Evolutionary conservation across 352 stramenopile species (phyloP), one percentile per base, ranked within the genome.

Genomic region (Globisporangium perplexum): DNA sequence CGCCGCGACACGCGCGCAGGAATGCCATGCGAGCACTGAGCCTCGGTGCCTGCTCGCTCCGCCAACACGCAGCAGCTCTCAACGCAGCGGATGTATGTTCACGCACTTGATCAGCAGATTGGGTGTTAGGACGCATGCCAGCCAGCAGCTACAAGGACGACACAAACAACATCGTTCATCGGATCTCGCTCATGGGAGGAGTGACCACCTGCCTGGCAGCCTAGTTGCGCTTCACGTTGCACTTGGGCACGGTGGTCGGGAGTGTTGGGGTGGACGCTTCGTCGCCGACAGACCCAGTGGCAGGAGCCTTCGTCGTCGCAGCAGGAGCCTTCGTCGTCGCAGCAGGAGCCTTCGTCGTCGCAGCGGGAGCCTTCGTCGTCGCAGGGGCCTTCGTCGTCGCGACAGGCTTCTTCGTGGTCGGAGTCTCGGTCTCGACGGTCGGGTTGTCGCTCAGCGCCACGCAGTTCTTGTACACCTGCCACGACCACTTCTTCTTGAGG

Each of bases 401-500:
- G 2, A 26, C 38, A 11, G 50, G 30, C 44, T 58, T 50, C 4
- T 42, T 47, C 6, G 42, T 38, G 8, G 52, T n/a, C n/a, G n/a
- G n/a, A n/a, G n/a, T 22, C 24, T 49, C 44, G 44, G 20, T 24
- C 14, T 24, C 44, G 14, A 49, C 44, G 79, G 1, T 68, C 2
- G n/a, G 12, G 18, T 55, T 23, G 2, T 28, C 49, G 6, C 1
- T 24, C 53, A 1, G n/a, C 28, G 28, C 47, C 22, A 59, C 62
- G 30, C 73, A 81, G 2, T 68, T 66, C 68, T 83, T 81, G 63
- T 83, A 83, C 18, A 83, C 53, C 59, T 83, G 70, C 72, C 72
- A 83, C 57, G 70, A 83, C 59, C 75, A 77, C 49, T 53, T 54
- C 42, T 72, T 72, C 28, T 80, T 66, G 20, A 74, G 59, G 57